Evolutionary conservation across 495 filamentous ascomycete genomes (phyloP).

Genomic region (Aspergillus steynii): DNA sequence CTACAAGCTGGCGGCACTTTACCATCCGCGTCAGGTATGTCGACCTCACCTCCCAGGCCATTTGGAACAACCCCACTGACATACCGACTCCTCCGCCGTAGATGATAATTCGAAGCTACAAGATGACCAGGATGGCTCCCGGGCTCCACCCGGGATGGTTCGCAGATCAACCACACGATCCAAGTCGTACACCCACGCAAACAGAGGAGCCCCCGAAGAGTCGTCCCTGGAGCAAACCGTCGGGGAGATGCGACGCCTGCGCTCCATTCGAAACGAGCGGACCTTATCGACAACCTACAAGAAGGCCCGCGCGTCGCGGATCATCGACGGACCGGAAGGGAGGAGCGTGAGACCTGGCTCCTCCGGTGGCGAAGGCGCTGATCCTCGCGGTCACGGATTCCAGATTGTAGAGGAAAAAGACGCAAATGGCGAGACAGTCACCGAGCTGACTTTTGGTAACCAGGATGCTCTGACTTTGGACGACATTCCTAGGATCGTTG

Average conservation of each 20-base stretch:
- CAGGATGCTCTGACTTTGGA: slow-evolving; percentile 91
- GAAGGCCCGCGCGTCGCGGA: slow-evolving; percentile 84
- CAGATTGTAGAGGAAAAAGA: slow-evolving; percentile 89
- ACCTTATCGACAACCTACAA: slow-evolving; percentile 88
- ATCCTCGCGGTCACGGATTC: slow-evolving; percentile 58
- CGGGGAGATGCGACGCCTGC: slow-evolving; percentile 86
- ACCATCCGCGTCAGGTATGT: slow-evolving; percentile 67
- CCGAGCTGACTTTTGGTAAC: slow-evolving; percentile 80
- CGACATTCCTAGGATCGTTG: slow-evolving; percentile 96
- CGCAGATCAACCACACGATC: slow-evolving; percentile 70
- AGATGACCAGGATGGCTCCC: slow-evolving; percentile 65
- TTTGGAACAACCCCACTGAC: neutral
- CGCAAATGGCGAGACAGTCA: slow-evolving; percentile 66
- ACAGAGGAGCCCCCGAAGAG: slow-evolving; percentile 57
- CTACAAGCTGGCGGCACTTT: slow-evolving; percentile 79
- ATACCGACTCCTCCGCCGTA: slow-evolving; percentile 23
- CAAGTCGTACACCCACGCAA: slow-evolving; percentile 67
- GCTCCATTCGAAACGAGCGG: slow-evolving; percentile 91
- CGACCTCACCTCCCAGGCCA: neutral
- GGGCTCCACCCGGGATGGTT: slow-evolving; percentile 40
- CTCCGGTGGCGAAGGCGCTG: slow-evolving; percentile 64
- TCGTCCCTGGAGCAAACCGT: slow-evolving; percentile 94
- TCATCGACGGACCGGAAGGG: slow-evolving; percentile 89
- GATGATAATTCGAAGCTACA: slow-evolving; percentile 73
- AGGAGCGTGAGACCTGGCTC: slow-evolving; percentile 75